Evolutionary conservation across 345 rosid genomes (phyloP).

Genomic region (Nasturtium officinale): DNA sequence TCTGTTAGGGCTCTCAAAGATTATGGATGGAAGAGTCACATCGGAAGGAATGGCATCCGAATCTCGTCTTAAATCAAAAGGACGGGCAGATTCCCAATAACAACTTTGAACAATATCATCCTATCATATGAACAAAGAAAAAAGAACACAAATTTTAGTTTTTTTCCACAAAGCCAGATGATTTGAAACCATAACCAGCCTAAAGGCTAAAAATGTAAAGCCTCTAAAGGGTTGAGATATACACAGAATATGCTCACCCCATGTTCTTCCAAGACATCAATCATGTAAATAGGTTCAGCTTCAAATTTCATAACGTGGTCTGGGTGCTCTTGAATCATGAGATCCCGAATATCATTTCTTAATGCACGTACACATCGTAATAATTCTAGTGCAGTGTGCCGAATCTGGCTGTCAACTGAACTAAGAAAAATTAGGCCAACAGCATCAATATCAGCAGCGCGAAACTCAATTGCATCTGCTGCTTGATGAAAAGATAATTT

Average conservation of each 20-base stretch:
- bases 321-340: conserved; percentile 57
- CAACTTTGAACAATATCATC: conserved; percentile 98
- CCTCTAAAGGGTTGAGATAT: conserved; percentile 23
- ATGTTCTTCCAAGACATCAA: conserved; percentile 97
- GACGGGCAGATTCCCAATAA: conserved; percentile 93
- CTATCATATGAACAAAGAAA: conserved; percentile 47
- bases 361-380: conserved; percentile 94
- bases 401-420: conserved; percentile 95
- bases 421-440: conserved; percentile 95
- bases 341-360: conserved; percentile 81
- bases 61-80: conserved; percentile 88
- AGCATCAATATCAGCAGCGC: conserved; percentile 92
- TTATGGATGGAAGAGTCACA: conserved; percentile 89
- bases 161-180: conserved; percentile 5
- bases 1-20: conserved; percentile 91
- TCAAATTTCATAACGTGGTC: conserved; percentile 70
- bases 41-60: conserved; percentile 92
- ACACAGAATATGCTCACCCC: conserved; percentile 60
- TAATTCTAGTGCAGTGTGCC: conserved; percentile 93
- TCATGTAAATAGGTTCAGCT: conserved; percentile 84
- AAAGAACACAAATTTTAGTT: conserved; percentile 15
- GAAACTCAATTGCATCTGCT: conserved; percentile 76
- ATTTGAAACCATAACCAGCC: conserved; percentile 20
- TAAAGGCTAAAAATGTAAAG: conserved; percentile 22
- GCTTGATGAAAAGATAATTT: conserved; percentile 73